Percentiles rank a stretch among this genome's conserved stretches.
Conservation (phyloP, 1,284 basidiomycete genomes). For the Schizophyllum commune region DNA sequence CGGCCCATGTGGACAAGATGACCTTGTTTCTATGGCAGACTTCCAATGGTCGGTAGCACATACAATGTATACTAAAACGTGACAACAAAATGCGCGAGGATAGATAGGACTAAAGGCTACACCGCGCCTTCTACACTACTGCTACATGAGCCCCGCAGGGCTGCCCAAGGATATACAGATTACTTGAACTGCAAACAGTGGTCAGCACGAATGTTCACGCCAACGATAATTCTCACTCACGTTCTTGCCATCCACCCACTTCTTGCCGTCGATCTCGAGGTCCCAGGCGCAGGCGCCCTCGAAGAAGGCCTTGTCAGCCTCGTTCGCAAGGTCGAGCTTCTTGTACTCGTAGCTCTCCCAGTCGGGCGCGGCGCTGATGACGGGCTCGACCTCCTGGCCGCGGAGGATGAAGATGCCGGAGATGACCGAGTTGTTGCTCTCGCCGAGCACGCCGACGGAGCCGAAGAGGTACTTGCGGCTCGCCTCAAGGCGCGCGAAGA, state of each 20-base stretch:
- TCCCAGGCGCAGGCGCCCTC: conserved; percentile 90
- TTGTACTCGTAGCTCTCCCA: conserved; percentile 85
- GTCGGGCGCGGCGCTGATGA: conserved; percentile 85
- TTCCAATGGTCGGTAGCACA: too few relatives aligned
- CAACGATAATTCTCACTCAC: conserved; percentile 35
- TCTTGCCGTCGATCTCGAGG: conserved; percentile 76
- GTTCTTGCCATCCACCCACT: conserved; percentile 83
- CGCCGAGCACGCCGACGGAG: conserved; percentile 86
- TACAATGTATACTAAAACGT: too few relatives aligned
- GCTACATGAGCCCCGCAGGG: too few relatives aligned
- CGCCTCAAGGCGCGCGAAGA: conserved; percentile 95
- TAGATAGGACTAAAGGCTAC: too few relatives aligned
- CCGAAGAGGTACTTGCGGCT: conserved; percentile 95
- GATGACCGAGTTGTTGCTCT: conserved; percentile 64
- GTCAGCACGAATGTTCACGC: too few relatives aligned
- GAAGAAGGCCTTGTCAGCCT: conserved; percentile 80
- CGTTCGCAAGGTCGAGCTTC: conserved; percentile 60
- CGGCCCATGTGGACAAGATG: too few relatives aligned
- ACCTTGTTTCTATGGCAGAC: too few relatives aligned
- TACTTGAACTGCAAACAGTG: too few relatives aligned
- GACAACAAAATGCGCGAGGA: too few relatives aligned
- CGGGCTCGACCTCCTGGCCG: conserved; percentile 64
- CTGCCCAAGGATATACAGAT: too few relatives aligned
- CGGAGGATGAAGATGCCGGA: conserved; percentile 78
- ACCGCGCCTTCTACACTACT: too few relatives aligned